phyloP scores from a whole-genome alignment of 192 early-diverging fungal genomes.

The Coemansia aciculifera region DNA sequence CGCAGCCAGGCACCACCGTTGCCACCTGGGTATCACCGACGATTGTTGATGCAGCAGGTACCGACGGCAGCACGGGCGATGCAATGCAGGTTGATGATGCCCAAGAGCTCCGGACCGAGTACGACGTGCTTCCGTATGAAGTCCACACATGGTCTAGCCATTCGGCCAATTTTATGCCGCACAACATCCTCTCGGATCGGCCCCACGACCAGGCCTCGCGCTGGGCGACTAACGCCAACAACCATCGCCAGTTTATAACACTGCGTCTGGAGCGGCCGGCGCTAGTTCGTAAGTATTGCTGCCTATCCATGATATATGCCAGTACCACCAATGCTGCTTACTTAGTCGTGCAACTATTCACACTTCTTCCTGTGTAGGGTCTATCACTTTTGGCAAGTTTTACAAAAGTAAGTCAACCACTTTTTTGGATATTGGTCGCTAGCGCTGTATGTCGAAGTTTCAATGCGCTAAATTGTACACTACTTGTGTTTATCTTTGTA shows the following conservation, averaged over 20 bases:
- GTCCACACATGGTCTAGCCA: constrained; percentile 80
- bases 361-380: constrained; percentile 27
- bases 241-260: constrained; percentile 92
- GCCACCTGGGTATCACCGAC: constrained; percentile 26
- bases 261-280: constrained; percentile 82
- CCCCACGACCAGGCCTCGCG: constrained; percentile 88
- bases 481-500: constrained; percentile 16
- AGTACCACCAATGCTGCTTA: constrained; percentile 50
- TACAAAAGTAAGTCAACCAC: constrained; percentile 54
- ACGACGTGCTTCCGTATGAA: constrained; percentile 59
- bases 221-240: constrained; percentile 84
- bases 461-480: not conserved
- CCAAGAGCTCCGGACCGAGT: constrained; percentile 45
- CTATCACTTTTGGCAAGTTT: constrained; percentile 95
- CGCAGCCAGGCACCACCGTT: constrained; percentile 1
- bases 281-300: constrained; percentile 71
- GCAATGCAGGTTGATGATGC: constrained; percentile 10
- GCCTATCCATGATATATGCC: constrained; percentile 33
- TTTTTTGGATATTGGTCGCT: not conserved
- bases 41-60: not conserved
- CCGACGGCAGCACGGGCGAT: not conserved
- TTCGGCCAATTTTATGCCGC: constrained; percentile 81
- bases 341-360: constrained; percentile 8
- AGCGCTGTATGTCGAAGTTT: not conserved
- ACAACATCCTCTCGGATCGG: constrained; percentile 77